Evolutionary conservation across 202 grass and related monocot genomes (phyloP).

Genomic region (Brachypodium distachyon): DNA sequence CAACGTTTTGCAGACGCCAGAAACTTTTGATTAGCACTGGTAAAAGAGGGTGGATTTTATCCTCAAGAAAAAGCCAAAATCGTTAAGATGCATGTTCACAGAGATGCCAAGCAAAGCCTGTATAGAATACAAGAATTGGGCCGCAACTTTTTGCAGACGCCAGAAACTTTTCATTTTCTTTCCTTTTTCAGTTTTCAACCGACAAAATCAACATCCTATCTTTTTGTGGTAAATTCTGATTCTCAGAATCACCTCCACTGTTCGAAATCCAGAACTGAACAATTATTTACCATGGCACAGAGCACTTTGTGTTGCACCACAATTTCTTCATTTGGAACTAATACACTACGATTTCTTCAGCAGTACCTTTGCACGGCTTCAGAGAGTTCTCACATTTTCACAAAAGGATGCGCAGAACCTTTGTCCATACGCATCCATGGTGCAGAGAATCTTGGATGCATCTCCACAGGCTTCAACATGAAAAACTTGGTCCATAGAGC

Average conservation of each 20-base stretch:
- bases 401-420: conserved; percentile 39
- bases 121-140: neutral
- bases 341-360: conserved; percentile 49
- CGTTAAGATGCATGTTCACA: neutral
- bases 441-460: conserved; percentile 39
- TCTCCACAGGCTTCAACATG: conserved; percentile 27
- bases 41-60: neutral
- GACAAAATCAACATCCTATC: conserved; percentile 29
- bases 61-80: neutral
- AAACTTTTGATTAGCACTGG: conserved; percentile 4
- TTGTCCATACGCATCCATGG: conserved; percentile 28
- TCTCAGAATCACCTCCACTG: conserved; percentile 31
- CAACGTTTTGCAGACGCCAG: conserved; percentile 45
- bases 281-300: conserved; percentile 64
- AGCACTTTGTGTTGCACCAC: conserved; percentile 44
- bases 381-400: conserved; percentile 47
- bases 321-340: conserved; percentile 33
- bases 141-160: conserved; percentile 47
- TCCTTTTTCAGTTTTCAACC: conserved; percentile 4
- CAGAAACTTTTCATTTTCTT: conserved; percentile 13
- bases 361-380: conserved; percentile 68
- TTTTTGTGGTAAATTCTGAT: conserved; percentile 36
- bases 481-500: conserved; percentile 37
- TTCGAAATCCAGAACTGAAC: conserved; percentile 51
- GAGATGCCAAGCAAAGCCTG: neutral